Base-by-base conservation (phyloP, 306 rosid genomes). In the Cercis canadensis region DNA sequence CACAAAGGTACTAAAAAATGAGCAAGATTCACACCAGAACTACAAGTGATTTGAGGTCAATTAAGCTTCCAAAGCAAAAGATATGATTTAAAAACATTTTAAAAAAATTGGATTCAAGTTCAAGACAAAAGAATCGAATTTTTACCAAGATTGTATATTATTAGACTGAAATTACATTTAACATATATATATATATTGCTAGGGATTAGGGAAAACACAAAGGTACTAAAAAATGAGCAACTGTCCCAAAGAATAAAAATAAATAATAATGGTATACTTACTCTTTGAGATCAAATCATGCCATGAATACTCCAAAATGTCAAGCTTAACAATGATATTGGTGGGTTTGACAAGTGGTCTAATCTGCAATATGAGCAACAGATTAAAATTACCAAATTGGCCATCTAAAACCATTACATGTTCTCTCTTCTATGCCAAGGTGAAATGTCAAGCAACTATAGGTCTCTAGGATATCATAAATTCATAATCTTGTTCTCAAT, bases 341-440 rank as follows among this genome's bases (percentile, higher is more conserved):
- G 99, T 94, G 51, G 99, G 99, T 56, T 63, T 67, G 32, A 94
- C 99, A 70, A 94, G 97, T 57, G 99, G 99, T 74, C 46, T 80
- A 62, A 94, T 94, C 99, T 94, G 96, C 75, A 84, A 50, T 62
- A 67, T 73, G 46, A 76, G 70, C 39, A 56, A 57, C 57, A 11
- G 15, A 50, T 39, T 32, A 18, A 14, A 62, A 66, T 34, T 66
- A 66, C 73, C 21, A 81, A 62, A 53, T 11, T 33, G 54, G 29
- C 19, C 56, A 59, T 64, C 31, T 65, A 69, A 76, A 69, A 40
- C 18, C 5, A 60, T 47, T 47, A 37, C 40, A 29, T 47, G 8
- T 49, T 69, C 50, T 34, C 39, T 54, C 73, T 29, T n/a, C 10
- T 36, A 19, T 54, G 57, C 32, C 21, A 15, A 53, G 72, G 72